These are phyloP conservation scores for Fusarium humuli DNA, from an alignment of 2,329 filamentous ascomycete species.

Conservation along the genomic window DNA sequence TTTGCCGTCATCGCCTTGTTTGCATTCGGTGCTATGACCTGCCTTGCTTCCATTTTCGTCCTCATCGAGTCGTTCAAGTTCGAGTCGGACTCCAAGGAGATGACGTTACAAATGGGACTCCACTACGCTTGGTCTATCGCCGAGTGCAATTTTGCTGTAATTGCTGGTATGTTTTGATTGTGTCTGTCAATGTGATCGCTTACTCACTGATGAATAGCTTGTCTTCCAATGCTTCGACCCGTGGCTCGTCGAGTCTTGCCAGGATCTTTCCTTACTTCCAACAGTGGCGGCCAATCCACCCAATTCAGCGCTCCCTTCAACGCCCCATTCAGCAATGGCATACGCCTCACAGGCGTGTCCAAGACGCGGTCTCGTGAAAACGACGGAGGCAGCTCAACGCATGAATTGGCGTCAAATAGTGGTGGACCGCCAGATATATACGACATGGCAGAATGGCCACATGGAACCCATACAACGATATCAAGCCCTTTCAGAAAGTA, in stretches of 20 bases:
- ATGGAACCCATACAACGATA: constrained; percentile 24
- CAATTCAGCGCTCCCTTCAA: constrained; percentile 23
- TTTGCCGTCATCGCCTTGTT: constrained; percentile 48
- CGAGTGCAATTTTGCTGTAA: constrained; percentile 48
- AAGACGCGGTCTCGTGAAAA: constrained; percentile 20
- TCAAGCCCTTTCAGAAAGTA: constrained; percentile 38
- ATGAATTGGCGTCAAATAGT: constrained; percentile 10
- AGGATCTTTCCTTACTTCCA: constrained; percentile 33
- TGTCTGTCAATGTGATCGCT: accelerated
- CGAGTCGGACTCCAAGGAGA: constrained; percentile 38
- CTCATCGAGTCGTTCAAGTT: constrained; percentile 42
- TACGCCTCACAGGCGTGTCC: constrained; percentile 29
- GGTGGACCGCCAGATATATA: constrained; percentile 21
- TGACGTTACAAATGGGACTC: constrained; percentile 43
- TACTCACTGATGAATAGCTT: constrained; percentile 25
- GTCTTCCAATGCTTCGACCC: constrained; percentile 41
- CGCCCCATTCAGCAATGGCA: constrained; percentile 29
- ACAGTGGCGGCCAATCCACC: constrained; percentile 21
- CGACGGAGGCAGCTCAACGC: constrained; percentile 36
- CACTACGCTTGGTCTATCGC: constrained; percentile 48
- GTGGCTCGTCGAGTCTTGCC: constrained; percentile 36
- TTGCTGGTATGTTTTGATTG: constrained; percentile 39
- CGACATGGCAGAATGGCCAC: constrained; percentile 29
- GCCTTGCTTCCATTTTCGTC: constrained; percentile 46
- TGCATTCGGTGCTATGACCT: constrained; percentile 46